Base-by-base conservation (phyloP, 768 basidiomycete species). In the Xanthoconium stramineum region DNA sequence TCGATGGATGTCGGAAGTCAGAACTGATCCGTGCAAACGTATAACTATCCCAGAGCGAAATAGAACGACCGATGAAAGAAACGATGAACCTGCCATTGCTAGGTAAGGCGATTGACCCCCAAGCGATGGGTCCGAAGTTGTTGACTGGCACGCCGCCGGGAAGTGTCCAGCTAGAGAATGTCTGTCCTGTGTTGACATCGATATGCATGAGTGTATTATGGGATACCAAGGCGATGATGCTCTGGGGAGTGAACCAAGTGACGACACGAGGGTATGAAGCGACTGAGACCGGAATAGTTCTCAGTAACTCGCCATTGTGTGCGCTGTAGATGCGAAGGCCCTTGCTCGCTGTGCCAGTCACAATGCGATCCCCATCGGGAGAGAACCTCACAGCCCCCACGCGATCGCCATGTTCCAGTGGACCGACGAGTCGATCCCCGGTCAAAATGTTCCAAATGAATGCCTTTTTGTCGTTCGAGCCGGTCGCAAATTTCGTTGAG, bases 401-500 rank as follows among this genome's bases (percentile, higher is more conserved):
- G 8, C 32, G 42, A 20, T 12, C 32, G 6, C 48, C 30, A 30
- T 59, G 57, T 19, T 36, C 4, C 14, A 61, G 51, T 4, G 60
- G 60, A 15, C 60, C 60, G 10, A 47, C 30, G 4, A 61, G 43
- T 13, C 48, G 50, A 30, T 17, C 10, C 10, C 60, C 57, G 1
- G 53, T 61, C 6, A 20, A 35, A 12, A 59, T 35, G 24, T 55
- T 42, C 53, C 57, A 61, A 43, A 61, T 32, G 37, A 46, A 50
- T 10, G 19, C 53, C 13, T 1, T 38, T 30, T 19, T 46, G 20
- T 56, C 54, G 10, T 13, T 42, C 2, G 43, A 49, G 3, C 54
- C 60, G 2, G 58, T 56, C 28, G 40, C 51, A 6, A 60, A 53
- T 38, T 29, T 49, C 13, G 28, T 47, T n/a, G 54, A 61, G 17